Conservation (phyloP, 805 yeast genomes). For the Metschnikowia cubensis region DNA sequence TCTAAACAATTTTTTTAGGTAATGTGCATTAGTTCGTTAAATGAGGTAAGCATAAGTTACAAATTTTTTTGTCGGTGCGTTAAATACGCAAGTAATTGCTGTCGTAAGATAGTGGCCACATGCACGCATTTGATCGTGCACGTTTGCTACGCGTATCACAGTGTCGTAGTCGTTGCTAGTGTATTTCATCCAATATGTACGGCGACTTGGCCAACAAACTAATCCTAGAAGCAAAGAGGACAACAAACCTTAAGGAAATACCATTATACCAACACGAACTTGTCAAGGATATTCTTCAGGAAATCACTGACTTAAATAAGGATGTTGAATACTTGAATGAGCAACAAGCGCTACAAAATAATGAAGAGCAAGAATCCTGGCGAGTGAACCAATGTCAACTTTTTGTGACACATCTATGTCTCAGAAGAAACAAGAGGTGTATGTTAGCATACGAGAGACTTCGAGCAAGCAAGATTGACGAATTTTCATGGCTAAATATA, state of each 20-base stretch:
- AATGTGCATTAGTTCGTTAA: too few species aligned
- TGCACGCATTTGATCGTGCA: background rate
- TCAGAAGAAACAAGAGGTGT: constrained; percentile 88
- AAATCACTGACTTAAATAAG: constrained; percentile 58
- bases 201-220: constrained; percentile 85
- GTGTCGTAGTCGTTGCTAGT: background rate
- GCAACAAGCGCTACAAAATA: constrained; percentile 22
- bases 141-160: background rate
- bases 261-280: constrained; percentile 73
- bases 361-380: constrained; percentile 32
- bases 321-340: constrained; percentile 49
- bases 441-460: constrained; percentile 75
- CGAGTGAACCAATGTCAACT: constrained; percentile 58
- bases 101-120: background rate
- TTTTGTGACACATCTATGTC: constrained; percentile 67
- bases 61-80: background rate
- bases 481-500: constrained; percentile 65
- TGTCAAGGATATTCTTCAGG: constrained; percentile 66
- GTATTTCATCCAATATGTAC: constrained; percentile 50
- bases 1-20: background rate
- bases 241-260: constrained; percentile 57
- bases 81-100: background rate
- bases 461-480: constrained; percentile 64
- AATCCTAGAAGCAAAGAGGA: constrained; percentile 79
- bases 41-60: background rate